Conservation (phyloP, 2,329 filamentous ascomycete genomes). For the Colletotrichum sojae region DNA sequence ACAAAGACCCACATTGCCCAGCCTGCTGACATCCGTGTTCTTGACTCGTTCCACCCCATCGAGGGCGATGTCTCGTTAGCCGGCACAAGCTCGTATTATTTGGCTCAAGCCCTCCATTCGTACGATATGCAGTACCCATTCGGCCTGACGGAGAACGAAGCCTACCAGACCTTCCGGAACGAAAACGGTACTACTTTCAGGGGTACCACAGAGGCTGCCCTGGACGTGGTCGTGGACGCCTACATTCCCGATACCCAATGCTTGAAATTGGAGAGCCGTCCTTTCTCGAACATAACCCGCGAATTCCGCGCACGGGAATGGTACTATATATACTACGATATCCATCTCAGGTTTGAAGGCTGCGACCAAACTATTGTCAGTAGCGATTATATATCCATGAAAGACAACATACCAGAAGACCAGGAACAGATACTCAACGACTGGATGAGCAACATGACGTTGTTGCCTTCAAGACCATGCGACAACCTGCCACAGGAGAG, state of each 20-base stretch:
- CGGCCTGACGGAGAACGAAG: background rate
- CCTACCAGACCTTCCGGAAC: constrained; percentile 12
- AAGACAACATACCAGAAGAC: too few species aligned
- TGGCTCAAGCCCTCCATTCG: background rate
- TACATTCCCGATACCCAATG: background rate
- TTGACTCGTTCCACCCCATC: constrained; percentile 3
- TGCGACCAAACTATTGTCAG: too few species aligned
- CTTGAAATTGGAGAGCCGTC: background rate
- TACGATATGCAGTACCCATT: constrained; percentile 16
- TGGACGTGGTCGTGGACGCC: background rate
- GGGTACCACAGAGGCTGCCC: background rate
- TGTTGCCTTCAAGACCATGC: background rate
- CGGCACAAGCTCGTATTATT: background rate
- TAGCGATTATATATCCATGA: too few species aligned
- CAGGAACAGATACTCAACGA: too few species aligned
- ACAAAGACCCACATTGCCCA: background rate
- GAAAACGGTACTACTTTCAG: background rate
- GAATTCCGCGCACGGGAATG: background rate
- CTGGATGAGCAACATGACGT: too few species aligned
- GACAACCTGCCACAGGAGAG: background rate
- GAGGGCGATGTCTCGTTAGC: accelerated
- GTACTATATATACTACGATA: too few species aligned
- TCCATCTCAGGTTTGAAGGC: too few species aligned
- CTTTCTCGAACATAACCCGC: background rate
- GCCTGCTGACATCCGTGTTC: background rate